These are phyloP conservation scores for Basidiobolus meristosporus DNA, from an alignment of 371 early-diverging fungal species.

Conservation along the genomic window DNA sequence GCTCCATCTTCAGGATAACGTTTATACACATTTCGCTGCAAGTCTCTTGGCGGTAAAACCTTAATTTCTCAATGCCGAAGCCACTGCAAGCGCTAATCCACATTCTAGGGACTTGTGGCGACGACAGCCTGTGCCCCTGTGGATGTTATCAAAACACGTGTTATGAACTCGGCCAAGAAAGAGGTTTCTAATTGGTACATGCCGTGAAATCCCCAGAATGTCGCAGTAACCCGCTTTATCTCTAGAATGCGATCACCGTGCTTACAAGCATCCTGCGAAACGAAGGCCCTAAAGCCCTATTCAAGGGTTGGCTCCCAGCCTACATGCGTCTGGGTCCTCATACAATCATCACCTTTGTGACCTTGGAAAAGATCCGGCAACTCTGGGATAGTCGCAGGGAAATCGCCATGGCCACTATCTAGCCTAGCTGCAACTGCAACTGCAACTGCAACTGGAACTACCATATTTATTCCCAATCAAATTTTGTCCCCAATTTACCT, in stretches of 20 bases:
- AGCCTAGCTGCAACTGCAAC: no score
- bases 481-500: no score
- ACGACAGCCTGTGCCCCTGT: conserved; percentile 74
- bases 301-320: conserved; percentile 79
- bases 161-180: conserved; percentile 40
- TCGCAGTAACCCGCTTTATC: background rate
- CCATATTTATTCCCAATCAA: no score
- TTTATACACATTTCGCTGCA: conserved; percentile 47
- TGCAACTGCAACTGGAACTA: no score
- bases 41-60: conserved; percentile 57
- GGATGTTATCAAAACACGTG: conserved; percentile 80
- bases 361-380: conserved; percentile 45
- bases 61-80: no score
- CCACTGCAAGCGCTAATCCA: no score
- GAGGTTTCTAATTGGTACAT: background rate
- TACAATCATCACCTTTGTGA: conserved; percentile 69
- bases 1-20: conserved; percentile 33
- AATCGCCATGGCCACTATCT: no score
- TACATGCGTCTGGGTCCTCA: conserved; percentile 70
- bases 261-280: conserved; percentile 28
- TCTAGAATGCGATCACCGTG: conserved; percentile 14
- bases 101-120: conserved; percentile 53
- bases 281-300: conserved; percentile 63
- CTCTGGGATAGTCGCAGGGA: no score
- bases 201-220: no score